Conservation (phyloP, 371 early-diverging fungal genomes). For the Mortierella polycephala region DNA sequence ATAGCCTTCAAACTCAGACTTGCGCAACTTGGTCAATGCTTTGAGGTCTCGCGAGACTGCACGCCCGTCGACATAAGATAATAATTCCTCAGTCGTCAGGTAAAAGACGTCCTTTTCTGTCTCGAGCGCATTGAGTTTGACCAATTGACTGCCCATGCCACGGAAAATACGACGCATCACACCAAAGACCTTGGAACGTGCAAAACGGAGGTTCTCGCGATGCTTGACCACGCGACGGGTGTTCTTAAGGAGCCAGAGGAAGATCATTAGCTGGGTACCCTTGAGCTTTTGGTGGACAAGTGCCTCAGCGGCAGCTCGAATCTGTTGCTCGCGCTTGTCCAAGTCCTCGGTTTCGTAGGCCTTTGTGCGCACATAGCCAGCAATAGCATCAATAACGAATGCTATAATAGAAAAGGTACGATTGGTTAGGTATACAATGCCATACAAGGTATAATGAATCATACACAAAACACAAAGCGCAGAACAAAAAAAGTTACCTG, state of each 20-base stretch:
- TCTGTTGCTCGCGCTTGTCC: conserved; percentile 49
- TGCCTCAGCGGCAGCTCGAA: conserved; percentile 49
- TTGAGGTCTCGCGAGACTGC: conserved; percentile 51
- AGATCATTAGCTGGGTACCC: conserved; percentile 42
- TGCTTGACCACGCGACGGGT: conserved; percentile 55
- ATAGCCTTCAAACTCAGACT: conserved; percentile 47
- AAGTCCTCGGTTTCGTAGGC: conserved; percentile 51
- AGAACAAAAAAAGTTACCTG: conserved; percentile 21
- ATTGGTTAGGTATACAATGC: neutral
- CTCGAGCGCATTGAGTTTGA: conserved; percentile 38
- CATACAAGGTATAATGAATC: neutral
- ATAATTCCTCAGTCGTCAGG: conserved; percentile 44
- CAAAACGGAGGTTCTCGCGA: conserved; percentile 52
- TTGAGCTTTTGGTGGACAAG: conserved; percentile 52
- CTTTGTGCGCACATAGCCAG: conserved; percentile 49
- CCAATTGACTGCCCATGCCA: conserved; percentile 48
- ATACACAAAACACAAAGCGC: neutral
- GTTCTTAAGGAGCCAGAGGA: conserved; percentile 49
- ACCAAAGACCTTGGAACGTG: conserved; percentile 53
- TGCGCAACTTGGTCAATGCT: conserved; percentile 43
- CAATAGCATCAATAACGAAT: conserved; percentile 47
- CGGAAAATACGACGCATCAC: conserved; percentile 54
- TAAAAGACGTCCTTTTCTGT: conserved; percentile 44
- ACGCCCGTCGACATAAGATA: conserved; percentile 53
- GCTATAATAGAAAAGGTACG: conserved; percentile 6